Evolutionary conservation across 257 asterid species (phyloP), one percentile per base, ranked within the genome.

Genomic region (Solanum medicagineum): DNA sequence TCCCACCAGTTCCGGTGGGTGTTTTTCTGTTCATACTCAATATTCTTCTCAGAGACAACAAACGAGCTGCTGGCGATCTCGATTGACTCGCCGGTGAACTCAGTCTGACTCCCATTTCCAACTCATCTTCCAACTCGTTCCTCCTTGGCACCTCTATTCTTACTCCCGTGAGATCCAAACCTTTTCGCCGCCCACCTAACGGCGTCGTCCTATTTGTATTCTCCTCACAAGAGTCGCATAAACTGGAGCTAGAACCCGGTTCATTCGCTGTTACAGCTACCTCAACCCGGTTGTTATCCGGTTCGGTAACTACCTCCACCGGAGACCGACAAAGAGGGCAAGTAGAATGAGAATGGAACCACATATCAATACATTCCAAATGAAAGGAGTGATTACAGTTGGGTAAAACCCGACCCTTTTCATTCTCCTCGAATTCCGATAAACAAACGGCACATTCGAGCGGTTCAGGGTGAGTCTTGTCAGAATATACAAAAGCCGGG

Each of bases 301-400:
- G 89, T 56, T 77, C 88, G 0, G 29, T 8, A 65, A 85, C 87
- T 45, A 83, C 84, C 84, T 93, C 98, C 3, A 92, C 98, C 57
- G 93, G 85, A 1, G 94, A 90, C 53, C 97, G 98, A 89, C 99
- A 95, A 3, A 95, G 91, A 0, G 99, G 99, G 81, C 99, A 95
- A 9, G 98, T 94, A 20, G 98, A 92, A 84, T 94, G 97, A 0
- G 97, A 91, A 10, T 81, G 91, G 68, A 95, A 95, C 98, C 98
- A 95, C 98, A 90, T 93, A 15, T 95, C 99, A 10, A 95, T 94
- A 66, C 99, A 95, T 19, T 93, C 95, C 0, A 86, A 84, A 49
- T 95, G 99, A 54, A 95, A 95, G 9, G 91, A 84, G 84, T 95
- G 99, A 81, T 84, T 90, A 66, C 98, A 95, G 53, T 92, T 92